Conservation (phyloP, 2,329 filamentous ascomycete species). For the Hypoxylon rubiginosum region DNA sequence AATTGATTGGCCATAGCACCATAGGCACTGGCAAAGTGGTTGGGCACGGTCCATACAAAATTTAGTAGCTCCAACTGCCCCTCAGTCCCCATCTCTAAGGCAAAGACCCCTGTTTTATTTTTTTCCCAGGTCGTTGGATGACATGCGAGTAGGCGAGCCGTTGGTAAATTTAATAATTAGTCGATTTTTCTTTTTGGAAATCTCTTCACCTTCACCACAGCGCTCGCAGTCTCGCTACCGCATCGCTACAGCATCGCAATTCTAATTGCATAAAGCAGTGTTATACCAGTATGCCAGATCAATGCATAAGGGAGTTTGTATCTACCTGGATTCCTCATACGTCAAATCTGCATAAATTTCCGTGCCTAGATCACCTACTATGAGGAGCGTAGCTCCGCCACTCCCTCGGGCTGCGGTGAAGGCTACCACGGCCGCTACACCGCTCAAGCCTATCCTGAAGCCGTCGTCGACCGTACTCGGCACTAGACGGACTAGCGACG, state of each 20-base stretch:
- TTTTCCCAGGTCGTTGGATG: constrained; percentile 14
- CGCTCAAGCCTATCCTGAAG: constrained; percentile 68
- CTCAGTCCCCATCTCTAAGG: constrained; percentile 5
- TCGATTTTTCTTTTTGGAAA: constrained; percentile 11
- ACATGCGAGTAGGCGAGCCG: not conserved
- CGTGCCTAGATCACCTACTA: constrained; percentile 42
- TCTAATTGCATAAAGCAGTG: constrained; percentile 5
- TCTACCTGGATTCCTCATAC: constrained; percentile 23
- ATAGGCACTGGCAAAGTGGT: too few relatives aligned
- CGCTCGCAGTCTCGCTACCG: constrained; percentile 5
- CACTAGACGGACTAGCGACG: constrained; percentile 58
- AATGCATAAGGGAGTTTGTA: constrained; percentile 32
- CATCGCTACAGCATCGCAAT: constrained; percentile 16
- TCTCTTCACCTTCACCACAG: constrained; percentile 17
- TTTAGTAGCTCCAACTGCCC: constrained; percentile 17
- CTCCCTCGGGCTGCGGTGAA: constrained; percentile 43
- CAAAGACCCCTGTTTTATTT: constrained; percentile 34
- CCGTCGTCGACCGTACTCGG: constrained; percentile 60
- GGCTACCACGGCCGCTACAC: constrained; percentile 54
- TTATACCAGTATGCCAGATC: constrained; percentile 41
- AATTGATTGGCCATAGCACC: not conserved
- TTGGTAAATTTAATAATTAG: constrained; percentile 24
- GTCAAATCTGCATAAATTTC: constrained; percentile 12
- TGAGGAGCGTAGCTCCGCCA: constrained; percentile 44
- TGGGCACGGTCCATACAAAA: constrained; percentile 7